Evolutionary conservation across 495 filamentous ascomycete species (phyloP), one percentile per base, ranked within the genome.

Genomic region (Aspergillus nanangensis): DNA sequence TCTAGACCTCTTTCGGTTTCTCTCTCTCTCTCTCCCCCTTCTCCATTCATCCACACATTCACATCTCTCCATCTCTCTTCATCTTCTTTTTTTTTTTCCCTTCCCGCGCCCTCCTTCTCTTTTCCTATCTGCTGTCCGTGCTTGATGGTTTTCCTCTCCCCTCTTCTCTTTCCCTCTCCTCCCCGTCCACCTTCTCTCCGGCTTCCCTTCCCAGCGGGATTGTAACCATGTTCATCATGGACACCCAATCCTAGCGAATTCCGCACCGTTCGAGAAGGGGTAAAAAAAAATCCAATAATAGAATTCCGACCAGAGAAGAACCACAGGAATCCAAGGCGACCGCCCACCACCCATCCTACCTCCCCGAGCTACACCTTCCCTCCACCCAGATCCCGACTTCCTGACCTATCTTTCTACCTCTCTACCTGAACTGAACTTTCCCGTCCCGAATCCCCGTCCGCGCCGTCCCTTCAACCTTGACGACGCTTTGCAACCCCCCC

Each of bases 21-120:
- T 51, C 38, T 50, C 36, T 49, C 29, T 42, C 44, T 36, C 36
- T 38, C 17, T 42, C 20, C 22, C 38, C 40, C 44, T 18, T 45
- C 39, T 34, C 48, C n/a, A n/a, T n/a, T n/a, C n/a, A n/a, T n/a
- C n/a, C n/a, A n/a, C n/a, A n/a, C n/a, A n/a, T n/a, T n/a, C n/a
- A n/a, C n/a, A n/a, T 46, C 34, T 49, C 45, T 49, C 17, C 22
- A 38, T 50, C 32, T 47, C 37, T 45, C 34, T 18, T 22, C 29
- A 24, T 38, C 25, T 40, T 19, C 24, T 38, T 41, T 32, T 37
- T n/a, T n/a, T n/a, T 34, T 45, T 14, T n/a, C 20, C 31, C 37
- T 48, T 41, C 3, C 23, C 34, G 22, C 29, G 13, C 39, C 19
- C 39, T 19, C 24, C 25, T 36, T 47, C 17, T 19, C 40, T 48